Conservation (phyloP, 192 early-diverging fungal genomes). For the Linnemannia elongata region DNA sequence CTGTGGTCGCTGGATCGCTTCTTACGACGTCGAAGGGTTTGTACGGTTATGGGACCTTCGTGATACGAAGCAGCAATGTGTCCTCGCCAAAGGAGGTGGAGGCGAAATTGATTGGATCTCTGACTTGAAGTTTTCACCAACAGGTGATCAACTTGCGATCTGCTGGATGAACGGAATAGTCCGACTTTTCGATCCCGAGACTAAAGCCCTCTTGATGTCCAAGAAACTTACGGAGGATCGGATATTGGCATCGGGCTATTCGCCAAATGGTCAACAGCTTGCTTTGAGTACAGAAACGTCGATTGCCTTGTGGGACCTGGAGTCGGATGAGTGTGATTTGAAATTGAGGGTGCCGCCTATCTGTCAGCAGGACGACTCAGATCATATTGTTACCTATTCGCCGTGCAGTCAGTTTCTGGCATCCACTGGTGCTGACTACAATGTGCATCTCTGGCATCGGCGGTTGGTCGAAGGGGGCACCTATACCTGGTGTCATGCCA, state of each 20-base stretch:
- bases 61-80: background rate
- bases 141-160: background rate
- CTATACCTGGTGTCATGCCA: background rate
- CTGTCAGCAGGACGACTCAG: too few species aligned
- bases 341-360: background rate
- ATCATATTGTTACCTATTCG: background rate
- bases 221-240: background rate
- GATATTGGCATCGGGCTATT: background rate
- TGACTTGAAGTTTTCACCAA: background rate
- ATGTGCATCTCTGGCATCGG: background rate
- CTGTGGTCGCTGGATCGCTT: background rate
- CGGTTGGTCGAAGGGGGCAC: background rate
- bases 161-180: background rate
- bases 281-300: background rate
- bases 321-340: background rate
- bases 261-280: background rate
- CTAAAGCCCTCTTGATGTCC: background rate
- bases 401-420: background rate
- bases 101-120: fast-evolving
- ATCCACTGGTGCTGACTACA: background rate
- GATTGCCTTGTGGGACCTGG: background rate
- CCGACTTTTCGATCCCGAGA: background rate
- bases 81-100: background rate
- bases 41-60: background rate
- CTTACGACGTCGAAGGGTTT: background rate